phyloP scores from a whole-genome alignment of 352 stramenopile genomes.

The Globisporangium barbulae region DNA sequence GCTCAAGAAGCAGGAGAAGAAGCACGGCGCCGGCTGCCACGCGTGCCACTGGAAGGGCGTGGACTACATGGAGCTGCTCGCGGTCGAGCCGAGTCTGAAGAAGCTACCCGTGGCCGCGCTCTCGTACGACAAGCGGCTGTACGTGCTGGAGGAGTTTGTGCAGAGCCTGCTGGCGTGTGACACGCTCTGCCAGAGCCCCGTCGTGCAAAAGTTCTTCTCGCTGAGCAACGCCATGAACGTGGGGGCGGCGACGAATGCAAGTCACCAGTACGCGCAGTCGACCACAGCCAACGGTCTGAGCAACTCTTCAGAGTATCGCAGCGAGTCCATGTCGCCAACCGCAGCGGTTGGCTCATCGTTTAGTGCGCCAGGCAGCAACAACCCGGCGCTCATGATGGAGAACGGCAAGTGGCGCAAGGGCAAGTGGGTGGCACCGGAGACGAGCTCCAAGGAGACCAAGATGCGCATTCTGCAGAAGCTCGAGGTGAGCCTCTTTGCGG shows the following conservation, averaged over 20 bases:
- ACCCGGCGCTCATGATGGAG: constrained; percentile 44
- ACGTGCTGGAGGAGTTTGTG: constrained; percentile 65
- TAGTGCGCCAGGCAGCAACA: background rate
- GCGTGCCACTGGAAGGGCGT: constrained; percentile 62
- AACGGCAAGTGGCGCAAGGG: constrained; percentile 65
- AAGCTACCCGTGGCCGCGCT: constrained; percentile 32
- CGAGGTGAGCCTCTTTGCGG: constrained; percentile 74
- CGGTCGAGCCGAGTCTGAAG: constrained; percentile 46
- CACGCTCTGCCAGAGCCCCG: constrained; percentile 71
- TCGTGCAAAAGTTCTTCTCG: constrained; percentile 71
- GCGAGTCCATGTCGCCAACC: constrained; percentile 19
- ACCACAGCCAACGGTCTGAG: constrained; percentile 11
- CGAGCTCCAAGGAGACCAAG: constrained; percentile 75
- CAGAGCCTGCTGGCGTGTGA: constrained; percentile 67
- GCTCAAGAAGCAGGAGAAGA: constrained; percentile 70
- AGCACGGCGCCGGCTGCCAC: constrained; percentile 35
- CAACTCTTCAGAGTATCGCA: constrained; percentile 4
- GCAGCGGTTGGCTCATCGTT: background rate
- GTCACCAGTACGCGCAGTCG: background rate
- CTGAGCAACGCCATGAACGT: constrained; percentile 26
- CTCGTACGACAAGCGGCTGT: constrained; percentile 61
- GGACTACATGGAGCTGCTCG: constrained; percentile 61
- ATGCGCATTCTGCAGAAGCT: constrained; percentile 79
- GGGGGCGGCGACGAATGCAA: background rate
- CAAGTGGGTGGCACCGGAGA: constrained; percentile 55